Base-by-base conservation (phyloP, 225 moss, liverwort and hornwort genomes). In the Marchantia polymorpha region DNA sequence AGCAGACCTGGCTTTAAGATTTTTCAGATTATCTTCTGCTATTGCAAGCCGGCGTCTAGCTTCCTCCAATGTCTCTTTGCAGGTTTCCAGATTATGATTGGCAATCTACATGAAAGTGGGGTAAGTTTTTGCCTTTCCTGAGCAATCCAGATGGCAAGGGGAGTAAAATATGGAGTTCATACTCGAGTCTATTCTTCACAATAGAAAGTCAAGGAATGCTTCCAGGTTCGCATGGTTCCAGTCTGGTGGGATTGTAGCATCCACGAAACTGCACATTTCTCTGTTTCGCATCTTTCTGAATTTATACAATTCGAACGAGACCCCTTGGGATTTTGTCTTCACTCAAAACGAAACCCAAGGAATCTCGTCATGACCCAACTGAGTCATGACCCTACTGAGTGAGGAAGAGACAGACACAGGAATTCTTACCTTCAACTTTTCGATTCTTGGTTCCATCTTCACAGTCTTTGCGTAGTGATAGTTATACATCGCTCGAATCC, bases 401-500 rank as follows among this genome's bases (percentile, higher is more conserved):
- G 39, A 17, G 16, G 58, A 10, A 48, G 4, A 17, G 20, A 46
- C 19, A 69, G 9, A 48, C 10, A 48, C 47, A 10, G 47, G 3
- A 19, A 7, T 17, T 27, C 66, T 50, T 77, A 88, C 88, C 80
- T 88, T 88, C 12, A 88, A 81, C 69, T 78, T 79, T 74, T 80
- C 88, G 58, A 88, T 85, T 55, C 88, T 59, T 74, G 88, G 88
- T 51, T 88, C 88, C 88, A 88, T 86, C 82, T 88, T 88, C 16
- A 88, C 78, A 12, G 88, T 88, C 80, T 88, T 88, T 27, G 88
- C 88, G 31, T 81, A 83, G 80, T 88, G 86, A 75, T 88, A 88
- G 52, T 86, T 88, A 76, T 85, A 88, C 88, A 88, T 88, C 0
- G 88, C 88, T 79, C 88, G 81, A 64, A 88, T 88, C 88, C 88